Evolutionary conservation across 2,329 filamentous ascomycete species (phyloP).

Genomic region (Botrytis fragariae): DNA sequence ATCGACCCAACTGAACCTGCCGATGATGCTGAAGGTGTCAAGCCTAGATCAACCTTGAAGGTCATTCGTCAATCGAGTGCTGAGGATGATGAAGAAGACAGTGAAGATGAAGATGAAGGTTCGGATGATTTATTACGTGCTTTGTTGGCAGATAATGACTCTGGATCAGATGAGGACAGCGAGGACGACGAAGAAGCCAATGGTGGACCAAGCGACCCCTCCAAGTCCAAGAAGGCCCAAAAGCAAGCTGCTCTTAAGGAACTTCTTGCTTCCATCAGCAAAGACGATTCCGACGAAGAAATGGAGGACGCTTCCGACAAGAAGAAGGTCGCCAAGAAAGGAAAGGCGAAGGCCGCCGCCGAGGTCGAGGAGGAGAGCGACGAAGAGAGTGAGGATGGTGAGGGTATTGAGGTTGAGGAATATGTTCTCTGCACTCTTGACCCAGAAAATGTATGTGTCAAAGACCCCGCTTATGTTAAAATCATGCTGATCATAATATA

Average conservation of each 20-base stretch:
- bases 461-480: not conserved
- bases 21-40: constrained; percentile 56
- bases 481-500: constrained; percentile 44
- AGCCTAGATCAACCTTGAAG: constrained; percentile 83
- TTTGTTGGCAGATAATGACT: constrained; percentile 57
- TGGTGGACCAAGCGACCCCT: constrained; percentile 86
- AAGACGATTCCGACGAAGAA: constrained; percentile 63
- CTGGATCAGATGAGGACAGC: constrained; percentile 43
- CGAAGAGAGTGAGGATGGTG: constrained; percentile 59
- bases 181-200: constrained; percentile 70
- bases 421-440: constrained; percentile 95
- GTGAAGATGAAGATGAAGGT: constrained; percentile 55
- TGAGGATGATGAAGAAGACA: constrained; percentile 56
- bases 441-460: constrained; percentile 72
- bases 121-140: constrained; percentile 43
- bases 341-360: constrained; percentile 63
- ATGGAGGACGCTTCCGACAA: constrained; percentile 68
- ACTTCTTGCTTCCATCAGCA: constrained; percentile 66
- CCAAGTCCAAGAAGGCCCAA: constrained; percentile 84
- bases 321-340: constrained; percentile 65
- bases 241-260: constrained; percentile 74
- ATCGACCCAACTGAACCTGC: constrained; percentile 83
- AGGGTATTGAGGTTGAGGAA: constrained; percentile 73
- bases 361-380: constrained; percentile 49
- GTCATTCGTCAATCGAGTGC: constrained; percentile 73